These are phyloP conservation scores for Picea abies DNA, from an alignment of 83 land plant genomes.

Conservation along the genomic window DNA sequence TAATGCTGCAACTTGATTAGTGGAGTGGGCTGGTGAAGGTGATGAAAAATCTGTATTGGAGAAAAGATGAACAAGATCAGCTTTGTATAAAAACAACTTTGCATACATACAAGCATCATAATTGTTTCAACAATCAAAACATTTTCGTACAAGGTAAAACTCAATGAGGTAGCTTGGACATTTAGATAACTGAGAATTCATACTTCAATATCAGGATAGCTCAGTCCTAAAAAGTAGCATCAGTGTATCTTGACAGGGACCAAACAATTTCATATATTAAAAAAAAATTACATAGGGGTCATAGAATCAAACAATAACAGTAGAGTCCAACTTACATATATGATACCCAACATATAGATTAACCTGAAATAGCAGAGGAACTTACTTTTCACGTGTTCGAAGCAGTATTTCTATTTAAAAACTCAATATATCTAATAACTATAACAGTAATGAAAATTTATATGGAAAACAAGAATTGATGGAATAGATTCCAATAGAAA, in stretches of 20 bases:
- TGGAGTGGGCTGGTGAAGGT: slow-evolving; percentile 88
- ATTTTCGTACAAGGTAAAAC: not conserved
- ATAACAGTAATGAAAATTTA: not conserved
- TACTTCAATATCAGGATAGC: not conserved
- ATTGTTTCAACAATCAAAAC: not conserved
- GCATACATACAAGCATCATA: not conserved
- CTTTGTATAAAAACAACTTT: not conserved
- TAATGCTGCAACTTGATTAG: slow-evolving; percentile 93
- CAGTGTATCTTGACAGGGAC: not conserved
- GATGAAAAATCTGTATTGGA: slow-evolving; percentile 70
- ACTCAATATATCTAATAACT: not conserved
- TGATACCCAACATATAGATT: not conserved
- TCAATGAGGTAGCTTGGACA: not conserved
- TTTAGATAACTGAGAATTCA: not conserved
- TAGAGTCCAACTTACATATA: not conserved
- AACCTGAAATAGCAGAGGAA: not conserved
- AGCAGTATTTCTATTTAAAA: not conserved
- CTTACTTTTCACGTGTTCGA: not conserved
- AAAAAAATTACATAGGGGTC: not conserved
- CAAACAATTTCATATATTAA: not conserved
- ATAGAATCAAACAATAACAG: not conserved
- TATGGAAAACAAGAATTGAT: not conserved
- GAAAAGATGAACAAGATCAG: not conserved
- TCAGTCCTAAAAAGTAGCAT: no score
- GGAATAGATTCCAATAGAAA: not conserved